phyloP scores from a whole-genome alignment of 768 basidiomycete genomes.

The Pleurotus tuber-regium region DNA sequence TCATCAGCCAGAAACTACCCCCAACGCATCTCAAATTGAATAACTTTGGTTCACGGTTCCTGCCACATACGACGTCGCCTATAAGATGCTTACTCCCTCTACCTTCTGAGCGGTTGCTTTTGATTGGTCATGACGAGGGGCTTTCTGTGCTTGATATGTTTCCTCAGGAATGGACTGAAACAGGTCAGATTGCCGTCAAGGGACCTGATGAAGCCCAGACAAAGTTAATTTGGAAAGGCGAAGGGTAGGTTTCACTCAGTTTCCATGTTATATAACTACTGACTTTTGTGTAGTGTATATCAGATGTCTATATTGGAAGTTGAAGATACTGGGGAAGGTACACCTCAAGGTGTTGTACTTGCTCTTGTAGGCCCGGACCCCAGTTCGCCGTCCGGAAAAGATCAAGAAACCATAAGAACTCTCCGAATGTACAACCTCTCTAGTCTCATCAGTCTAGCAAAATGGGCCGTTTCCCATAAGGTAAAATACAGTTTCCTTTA shows the following conservation, averaged over 20 bases:
- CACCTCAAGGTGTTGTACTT: constrained; percentile 73
- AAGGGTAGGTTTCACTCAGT: constrained; percentile 48
- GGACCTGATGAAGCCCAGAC: constrained; percentile 73
- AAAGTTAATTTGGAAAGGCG: constrained; percentile 71
- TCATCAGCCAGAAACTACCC: constrained; percentile 46
- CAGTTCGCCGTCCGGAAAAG: constrained; percentile 41
- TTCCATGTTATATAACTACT: not conserved
- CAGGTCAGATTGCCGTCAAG: constrained; percentile 44
- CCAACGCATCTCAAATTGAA: constrained; percentile 69
- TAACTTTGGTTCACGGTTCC: constrained; percentile 82
- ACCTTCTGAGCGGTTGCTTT: constrained; percentile 58
- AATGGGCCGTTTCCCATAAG: constrained; percentile 69
- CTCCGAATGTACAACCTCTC: constrained; percentile 84
- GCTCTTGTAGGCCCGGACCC: constrained; percentile 67
- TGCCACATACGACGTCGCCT: constrained; percentile 73
- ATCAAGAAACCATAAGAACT: constrained; percentile 52
- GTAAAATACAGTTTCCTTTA: constrained; percentile 30
- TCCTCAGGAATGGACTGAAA: constrained; percentile 65
- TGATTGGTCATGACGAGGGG: constrained; percentile 79
- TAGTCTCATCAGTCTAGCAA: constrained; percentile 71
- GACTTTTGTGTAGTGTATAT: constrained; percentile 49
- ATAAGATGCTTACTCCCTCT: constrained; percentile 78
- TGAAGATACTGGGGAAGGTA: constrained; percentile 48
- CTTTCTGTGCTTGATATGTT: constrained; percentile 83
- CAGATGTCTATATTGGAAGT: constrained; percentile 77